Conservation (phyloP, 2,329 filamentous ascomycete genomes). For the Graphiopsis chlorocephala region DNA sequence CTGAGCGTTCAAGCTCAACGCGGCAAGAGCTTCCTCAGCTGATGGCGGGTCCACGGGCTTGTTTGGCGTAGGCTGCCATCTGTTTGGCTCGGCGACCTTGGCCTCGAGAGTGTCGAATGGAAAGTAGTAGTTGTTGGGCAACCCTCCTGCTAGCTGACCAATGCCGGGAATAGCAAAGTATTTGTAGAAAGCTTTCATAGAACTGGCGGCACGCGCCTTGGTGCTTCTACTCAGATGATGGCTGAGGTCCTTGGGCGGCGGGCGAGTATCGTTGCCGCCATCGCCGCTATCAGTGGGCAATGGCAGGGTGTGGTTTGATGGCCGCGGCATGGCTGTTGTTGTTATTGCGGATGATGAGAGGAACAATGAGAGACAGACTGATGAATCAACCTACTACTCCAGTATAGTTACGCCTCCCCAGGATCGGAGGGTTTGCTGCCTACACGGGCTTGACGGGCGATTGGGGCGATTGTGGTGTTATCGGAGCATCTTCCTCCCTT, state of each 20-base stretch:
- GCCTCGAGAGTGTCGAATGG: slow-evolving; percentile 90
- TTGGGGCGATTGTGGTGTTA: slow-evolving; percentile 2
- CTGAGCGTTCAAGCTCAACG: slow-evolving; percentile 20
- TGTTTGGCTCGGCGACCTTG: slow-evolving; percentile 68
- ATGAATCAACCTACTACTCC: neutral
- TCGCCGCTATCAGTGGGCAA: slow-evolving; percentile 12
- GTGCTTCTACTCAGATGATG: slow-evolving; percentile 75
- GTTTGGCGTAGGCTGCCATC: slow-evolving; percentile 71
- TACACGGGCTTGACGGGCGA: neutral
- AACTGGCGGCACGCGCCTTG: slow-evolving; percentile 61
- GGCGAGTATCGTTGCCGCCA: slow-evolving; percentile 25
- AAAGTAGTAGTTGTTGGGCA: slow-evolving; percentile 79
- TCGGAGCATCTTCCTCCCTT: neutral
- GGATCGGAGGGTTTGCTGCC: neutral
- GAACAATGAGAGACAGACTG: neutral
- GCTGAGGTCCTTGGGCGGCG: slow-evolving; percentile 68
- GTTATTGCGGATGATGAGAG: neutral
- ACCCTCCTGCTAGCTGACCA: slow-evolving; percentile 60
- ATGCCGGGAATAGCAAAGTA: slow-evolving; percentile 68
- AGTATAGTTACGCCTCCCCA: neutral
- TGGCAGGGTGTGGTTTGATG: slow-evolving; percentile 7
- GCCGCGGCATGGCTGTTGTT: slow-evolving; percentile 4
- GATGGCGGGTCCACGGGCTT: slow-evolving; percentile 51
- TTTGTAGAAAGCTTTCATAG: slow-evolving; percentile 80
- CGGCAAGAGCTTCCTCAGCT: slow-evolving; percentile 32